Percentiles rank a stretch among this genome's conserved stretches.
phyloP scores from a whole-genome alignment of 768 basidiomycete genomes.

The Gloeopeniophorella convolvens region DNA sequence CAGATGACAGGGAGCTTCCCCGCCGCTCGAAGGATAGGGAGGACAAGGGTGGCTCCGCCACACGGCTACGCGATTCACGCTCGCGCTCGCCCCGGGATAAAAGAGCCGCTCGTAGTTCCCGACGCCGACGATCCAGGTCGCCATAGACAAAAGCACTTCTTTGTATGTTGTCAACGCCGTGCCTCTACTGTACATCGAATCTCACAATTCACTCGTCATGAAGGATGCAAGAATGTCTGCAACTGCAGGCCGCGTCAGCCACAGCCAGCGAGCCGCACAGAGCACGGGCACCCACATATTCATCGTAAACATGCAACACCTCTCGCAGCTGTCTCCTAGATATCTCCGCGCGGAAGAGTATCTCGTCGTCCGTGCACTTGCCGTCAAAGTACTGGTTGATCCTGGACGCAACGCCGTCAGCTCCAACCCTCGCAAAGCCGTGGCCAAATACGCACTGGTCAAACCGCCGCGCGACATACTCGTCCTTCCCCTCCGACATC shows the following conservation, averaged over 20 bases:
- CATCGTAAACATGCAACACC: slow-evolving; percentile 79
- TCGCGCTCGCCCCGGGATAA: slow-evolving; percentile 18
- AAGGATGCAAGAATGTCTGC: slow-evolving; percentile 41
- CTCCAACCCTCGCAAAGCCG: not conserved
- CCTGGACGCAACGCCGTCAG: slow-evolving; percentile 33
- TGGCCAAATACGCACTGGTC: slow-evolving; percentile 49
- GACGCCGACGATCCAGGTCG: slow-evolving; percentile 5
- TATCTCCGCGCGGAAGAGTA: slow-evolving; percentile 83
- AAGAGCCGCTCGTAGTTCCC: not conserved
- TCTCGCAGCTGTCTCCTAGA: slow-evolving; percentile 77
- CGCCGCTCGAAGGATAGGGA: slow-evolving; percentile 1
- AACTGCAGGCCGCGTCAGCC: slow-evolving; percentile 26
- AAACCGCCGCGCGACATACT: slow-evolving; percentile 62
- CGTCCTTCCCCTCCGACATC: slow-evolving; percentile 83
- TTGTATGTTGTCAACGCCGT: not conserved
- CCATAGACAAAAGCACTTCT: not conserved
- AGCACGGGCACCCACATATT: slow-evolving; percentile 57
- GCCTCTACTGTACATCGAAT: not conserved
- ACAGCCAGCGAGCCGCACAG: not conserved
- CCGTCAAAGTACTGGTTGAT: slow-evolving; percentile 95
- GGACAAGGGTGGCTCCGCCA: not conserved
- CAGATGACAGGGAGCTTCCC: not conserved
- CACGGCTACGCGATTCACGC: slow-evolving; percentile 10
- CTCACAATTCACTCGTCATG: slow-evolving; percentile 17
- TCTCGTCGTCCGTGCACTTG: slow-evolving; percentile 86